These are phyloP conservation scores for Diutina ranongensis DNA, from an alignment of 1,139 yeast genomes.

Conservation along the genomic window DNA sequence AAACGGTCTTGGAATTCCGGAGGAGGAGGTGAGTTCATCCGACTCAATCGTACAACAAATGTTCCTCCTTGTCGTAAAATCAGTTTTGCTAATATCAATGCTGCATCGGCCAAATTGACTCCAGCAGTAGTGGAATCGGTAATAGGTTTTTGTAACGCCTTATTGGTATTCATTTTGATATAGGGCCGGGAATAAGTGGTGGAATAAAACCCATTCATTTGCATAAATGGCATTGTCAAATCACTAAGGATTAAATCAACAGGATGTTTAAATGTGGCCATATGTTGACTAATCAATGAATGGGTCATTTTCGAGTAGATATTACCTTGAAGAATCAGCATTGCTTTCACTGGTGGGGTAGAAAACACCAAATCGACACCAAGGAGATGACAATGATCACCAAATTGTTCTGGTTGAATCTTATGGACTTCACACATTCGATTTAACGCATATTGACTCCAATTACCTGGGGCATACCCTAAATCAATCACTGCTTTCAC, in stretches of 20 bases:
- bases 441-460: slow-evolving; percentile 67
- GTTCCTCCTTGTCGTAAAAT: slow-evolving; percentile 58
- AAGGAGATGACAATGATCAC: slow-evolving; percentile 50
- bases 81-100: slow-evolving; percentile 63
- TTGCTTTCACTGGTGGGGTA: slow-evolving; percentile 66
- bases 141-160: slow-evolving; percentile 18
- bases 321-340: slow-evolving; percentile 76
- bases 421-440: slow-evolving; percentile 20
- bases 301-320: slow-evolving; percentile 63
- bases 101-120: slow-evolving; percentile 81
- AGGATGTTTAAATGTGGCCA: slow-evolving; percentile 17
- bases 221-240: slow-evolving; percentile 70
- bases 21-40: slow-evolving; percentile 42
- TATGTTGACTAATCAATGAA: not conserved
- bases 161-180: slow-evolving; percentile 18
- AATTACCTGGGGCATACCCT: slow-evolving; percentile 94
- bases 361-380: slow-evolving; percentile 81
- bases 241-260: slow-evolving; percentile 68
- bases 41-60: slow-evolving; percentile 53
- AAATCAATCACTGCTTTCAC: slow-evolving; percentile 17
- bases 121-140: slow-evolving; percentile 19
- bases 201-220: slow-evolving; percentile 51
- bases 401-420: slow-evolving; percentile 35
- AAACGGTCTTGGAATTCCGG: slow-evolving; percentile 8
- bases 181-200: slow-evolving; percentile 73